Base-by-base conservation (phyloP, 2,329 filamentous ascomycete genomes). In the Diaporthe citriasiana region DNA sequence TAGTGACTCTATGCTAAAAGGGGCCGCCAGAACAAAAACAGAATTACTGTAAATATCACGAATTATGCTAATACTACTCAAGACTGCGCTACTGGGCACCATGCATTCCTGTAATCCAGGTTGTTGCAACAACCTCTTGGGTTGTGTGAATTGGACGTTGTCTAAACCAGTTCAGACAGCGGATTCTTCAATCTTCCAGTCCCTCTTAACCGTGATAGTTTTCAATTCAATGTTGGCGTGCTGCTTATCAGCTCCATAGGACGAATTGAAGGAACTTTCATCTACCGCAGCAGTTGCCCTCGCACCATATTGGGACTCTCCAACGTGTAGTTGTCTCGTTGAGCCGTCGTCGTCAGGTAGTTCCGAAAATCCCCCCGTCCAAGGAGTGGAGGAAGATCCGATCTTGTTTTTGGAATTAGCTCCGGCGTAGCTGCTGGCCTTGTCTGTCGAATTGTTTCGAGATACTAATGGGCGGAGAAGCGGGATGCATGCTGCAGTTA, bases 401-500 rank as follows among this genome's bases (percentile, higher is more conserved):
- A 17, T 50, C 42, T 65, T 65, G 60, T 50, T 22, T 35, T 50
- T 17, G 19, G 42, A 17, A 50, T 65, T 65, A 27, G 42, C 42
- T 17, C 5, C 17, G 60, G 27, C 42, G 27, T 65, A 47, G 60
- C 42, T 50, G 42, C 35, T 50, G 19, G 4, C 27, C 42, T 50
- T 65, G 42, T 35, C 22, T 35, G 60, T 50, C 42, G 60, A 50
- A 17, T 33, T 47, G 59, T 65, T 33, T 50, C 60, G 42, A 25
- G 60, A 50, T 50, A 65, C 60, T 19, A 65, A 25, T 17, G 73
- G 73, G 42, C 73, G 73, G 30, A 75, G 71, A n/a, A 75, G 70
- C 45, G 73, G 73, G 45, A 75, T 69, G 30, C 71, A 73, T 17
- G 73, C 73, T n/a, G 70, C 71, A 3, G 51, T 75, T 1, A 75